Evolutionary conservation across 176 grass and related monocot species (phyloP).

Genomic region (Oryza glaberrima): DNA sequence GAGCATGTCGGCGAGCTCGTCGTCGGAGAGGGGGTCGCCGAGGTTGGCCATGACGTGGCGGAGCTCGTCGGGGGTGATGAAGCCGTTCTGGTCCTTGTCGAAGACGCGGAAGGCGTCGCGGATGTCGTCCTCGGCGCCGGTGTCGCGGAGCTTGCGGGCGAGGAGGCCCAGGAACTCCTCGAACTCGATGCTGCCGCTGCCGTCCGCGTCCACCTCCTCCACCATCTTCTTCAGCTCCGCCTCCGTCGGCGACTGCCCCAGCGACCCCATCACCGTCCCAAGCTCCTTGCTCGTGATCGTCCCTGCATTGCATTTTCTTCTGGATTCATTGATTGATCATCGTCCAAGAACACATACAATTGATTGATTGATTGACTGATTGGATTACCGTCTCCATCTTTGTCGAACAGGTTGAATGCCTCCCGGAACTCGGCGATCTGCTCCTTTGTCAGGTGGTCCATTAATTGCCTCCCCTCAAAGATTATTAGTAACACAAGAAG

Average conservation of each 20-base stretch:
- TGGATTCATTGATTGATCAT: neutral
- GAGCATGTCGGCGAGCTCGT: slow-evolving; percentile 76
- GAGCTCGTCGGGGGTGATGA: slow-evolving; percentile 79
- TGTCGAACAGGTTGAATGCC: slow-evolving; percentile 69
- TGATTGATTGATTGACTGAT: too few relatives aligned
- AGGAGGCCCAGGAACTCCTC: slow-evolving; percentile 62
- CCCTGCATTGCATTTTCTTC: slow-evolving; percentile 37
- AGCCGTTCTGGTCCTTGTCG: slow-evolving; percentile 81
- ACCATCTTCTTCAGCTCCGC: slow-evolving; percentile 68
- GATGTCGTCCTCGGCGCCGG: slow-evolving; percentile 62
- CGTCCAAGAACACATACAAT: neutral
- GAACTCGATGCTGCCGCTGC: slow-evolving; percentile 62
- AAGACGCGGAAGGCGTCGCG: slow-evolving; percentile 78
- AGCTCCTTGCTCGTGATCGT: slow-evolving; percentile 71
- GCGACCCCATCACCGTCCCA: slow-evolving; percentile 62
- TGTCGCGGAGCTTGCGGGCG: slow-evolving; percentile 50
- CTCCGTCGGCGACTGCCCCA: slow-evolving; percentile 66
- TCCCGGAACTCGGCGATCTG: slow-evolving; percentile 63
- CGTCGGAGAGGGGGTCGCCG: slow-evolving; percentile 62
- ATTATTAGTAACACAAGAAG: neutral
- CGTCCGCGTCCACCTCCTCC: slow-evolving; percentile 57
- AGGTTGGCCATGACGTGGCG: slow-evolving; percentile 70
- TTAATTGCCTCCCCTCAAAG: neutral
- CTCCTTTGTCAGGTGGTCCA: slow-evolving; percentile 39
- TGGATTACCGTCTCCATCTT: slow-evolving; percentile 52